Conservation (phyloP, 179 eudicot genomes). For the Beta lomatogona region DNA sequence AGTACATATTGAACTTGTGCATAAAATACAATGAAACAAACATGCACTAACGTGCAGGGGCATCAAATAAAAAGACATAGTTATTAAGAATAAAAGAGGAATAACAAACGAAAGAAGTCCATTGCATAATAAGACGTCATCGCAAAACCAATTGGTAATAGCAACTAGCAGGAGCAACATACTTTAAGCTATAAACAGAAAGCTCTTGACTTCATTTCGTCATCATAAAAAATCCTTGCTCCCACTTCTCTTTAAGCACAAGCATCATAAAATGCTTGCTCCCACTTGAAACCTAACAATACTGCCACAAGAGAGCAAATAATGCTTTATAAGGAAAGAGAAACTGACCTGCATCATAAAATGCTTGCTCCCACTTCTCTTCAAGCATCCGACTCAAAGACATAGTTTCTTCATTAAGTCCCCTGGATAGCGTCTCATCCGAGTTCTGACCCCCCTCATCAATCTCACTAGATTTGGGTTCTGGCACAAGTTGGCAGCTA, state of each 20-base stretch:
- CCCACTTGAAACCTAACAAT: no score
- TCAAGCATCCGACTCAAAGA: constrained; percentile 36
- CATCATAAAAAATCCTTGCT: no score
- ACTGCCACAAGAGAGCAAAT: background rate
- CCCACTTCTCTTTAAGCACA: no score
- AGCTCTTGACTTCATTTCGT: no score
- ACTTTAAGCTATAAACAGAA: no score
- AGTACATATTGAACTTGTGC: background rate
- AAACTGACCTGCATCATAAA: constrained; percentile 44
- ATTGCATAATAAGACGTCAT: background rate
- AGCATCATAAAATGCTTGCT: no score
- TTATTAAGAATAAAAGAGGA: background rate
- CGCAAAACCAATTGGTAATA: background rate
- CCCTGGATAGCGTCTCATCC: no score
- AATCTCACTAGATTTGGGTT: no score
- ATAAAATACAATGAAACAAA: background rate
- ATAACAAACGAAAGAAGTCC: background rate
- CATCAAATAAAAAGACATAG: no score
- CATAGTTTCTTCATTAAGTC: constrained; percentile 34
- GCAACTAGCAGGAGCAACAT: no score
- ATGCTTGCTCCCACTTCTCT: constrained; percentile 45
- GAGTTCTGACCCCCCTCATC: no score
- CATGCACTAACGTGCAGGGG: background rate
- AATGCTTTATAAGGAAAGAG: background rate
- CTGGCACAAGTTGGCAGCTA: background rate